Conservation (phyloP, 2,329 filamentous ascomycete species). For the Penicillium glabrum region DNA sequence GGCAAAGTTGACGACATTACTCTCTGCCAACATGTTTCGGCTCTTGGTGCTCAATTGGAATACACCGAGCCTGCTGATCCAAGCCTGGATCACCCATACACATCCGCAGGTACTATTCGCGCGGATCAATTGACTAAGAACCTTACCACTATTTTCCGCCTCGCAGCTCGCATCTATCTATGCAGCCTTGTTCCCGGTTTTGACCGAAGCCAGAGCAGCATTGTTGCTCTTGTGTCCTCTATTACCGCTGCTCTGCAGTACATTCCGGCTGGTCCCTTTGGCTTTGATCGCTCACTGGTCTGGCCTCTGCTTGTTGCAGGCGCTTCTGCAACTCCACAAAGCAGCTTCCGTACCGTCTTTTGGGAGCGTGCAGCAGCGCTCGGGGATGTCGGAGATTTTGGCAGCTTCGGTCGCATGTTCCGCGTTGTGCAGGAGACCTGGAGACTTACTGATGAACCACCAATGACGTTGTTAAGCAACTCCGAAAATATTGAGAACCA, state of each 20-base stretch:
- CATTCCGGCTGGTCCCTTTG: slow-evolving; percentile 76
- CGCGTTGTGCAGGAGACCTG: slow-evolving; percentile 81
- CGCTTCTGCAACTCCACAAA: slow-evolving; percentile 69
- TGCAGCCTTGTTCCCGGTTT: slow-evolving; percentile 92
- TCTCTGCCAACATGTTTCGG: slow-evolving; percentile 84
- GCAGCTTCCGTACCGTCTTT: slow-evolving; percentile 75
- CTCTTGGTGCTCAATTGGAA: slow-evolving; percentile 83
- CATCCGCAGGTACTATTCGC: slow-evolving; percentile 67
- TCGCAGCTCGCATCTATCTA: slow-evolving; percentile 93
- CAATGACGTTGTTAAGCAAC: neutral
- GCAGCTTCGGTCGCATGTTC: slow-evolving; percentile 81
- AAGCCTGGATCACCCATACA: slow-evolving; percentile 60
- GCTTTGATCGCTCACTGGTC: slow-evolving; percentile 85
- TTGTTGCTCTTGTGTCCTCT: slow-evolving; percentile 73
- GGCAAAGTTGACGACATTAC: slow-evolving; percentile 78
- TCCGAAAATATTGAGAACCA: neutral
- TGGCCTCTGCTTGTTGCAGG: slow-evolving; percentile 93
- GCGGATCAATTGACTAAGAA: slow-evolving; percentile 83
- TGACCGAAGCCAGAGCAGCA: slow-evolving; percentile 71
- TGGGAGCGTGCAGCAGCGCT: slow-evolving; percentile 71
- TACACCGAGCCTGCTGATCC: slow-evolving; percentile 69
- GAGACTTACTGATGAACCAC: slow-evolving; percentile 66
- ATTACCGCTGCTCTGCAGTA: slow-evolving; percentile 74
- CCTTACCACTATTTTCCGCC: slow-evolving; percentile 85
- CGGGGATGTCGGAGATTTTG: slow-evolving; percentile 72